These are phyloP conservation scores for Barnettozyma salicaria DNA, from an alignment of 805 yeast species.

Conservation along the genomic window DNA sequence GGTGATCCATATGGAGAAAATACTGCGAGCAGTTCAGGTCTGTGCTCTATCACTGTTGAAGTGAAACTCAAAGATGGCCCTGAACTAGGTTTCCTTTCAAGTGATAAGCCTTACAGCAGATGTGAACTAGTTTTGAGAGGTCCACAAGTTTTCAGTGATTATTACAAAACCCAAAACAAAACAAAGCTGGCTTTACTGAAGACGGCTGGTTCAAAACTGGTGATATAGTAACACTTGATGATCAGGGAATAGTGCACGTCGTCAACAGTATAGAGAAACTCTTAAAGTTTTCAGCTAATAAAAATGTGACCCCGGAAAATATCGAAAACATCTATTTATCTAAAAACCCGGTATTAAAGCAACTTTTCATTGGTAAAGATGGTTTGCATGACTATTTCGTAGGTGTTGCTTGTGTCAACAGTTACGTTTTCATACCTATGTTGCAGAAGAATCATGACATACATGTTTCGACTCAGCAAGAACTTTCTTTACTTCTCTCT, in stretches of 20 bases:
- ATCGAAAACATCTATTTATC: constrained; percentile 60
- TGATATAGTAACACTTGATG: constrained; percentile 50
- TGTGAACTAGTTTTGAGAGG: constrained; percentile 64
- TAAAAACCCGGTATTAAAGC: constrained; percentile 44
- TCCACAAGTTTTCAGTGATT: constrained; percentile 51
- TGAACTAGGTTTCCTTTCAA: constrained; percentile 43
- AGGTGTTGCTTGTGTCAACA: constrained; percentile 58
- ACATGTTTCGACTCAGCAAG: constrained; percentile 11
- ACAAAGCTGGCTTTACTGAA: constrained; percentile 47
- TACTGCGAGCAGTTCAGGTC: constrained; percentile 45
- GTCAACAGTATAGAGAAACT: constrained; percentile 75
- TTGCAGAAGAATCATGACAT: constrained; percentile 15
- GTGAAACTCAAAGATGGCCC: constrained; percentile 55
- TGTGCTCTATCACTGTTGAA: constrained; percentile 46
- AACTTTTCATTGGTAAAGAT: constrained; percentile 61
- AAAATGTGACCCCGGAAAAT: constrained; percentile 70
- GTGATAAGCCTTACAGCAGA: constrained; percentile 35
- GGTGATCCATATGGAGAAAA: constrained; percentile 40
- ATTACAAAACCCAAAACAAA: constrained; percentile 48
- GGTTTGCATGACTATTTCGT: constrained; percentile 50
- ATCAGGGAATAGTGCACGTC: constrained; percentile 48
- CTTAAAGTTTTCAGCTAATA: constrained; percentile 60
- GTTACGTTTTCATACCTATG: constrained; percentile 25
- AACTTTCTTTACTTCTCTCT: constrained; percentile 12
- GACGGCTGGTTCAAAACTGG: constrained; percentile 66